These are phyloP conservation scores for Falciphora oryzae DNA, from an alignment of 2,329 filamentous ascomycete genomes.

Conservation along the genomic window DNA sequence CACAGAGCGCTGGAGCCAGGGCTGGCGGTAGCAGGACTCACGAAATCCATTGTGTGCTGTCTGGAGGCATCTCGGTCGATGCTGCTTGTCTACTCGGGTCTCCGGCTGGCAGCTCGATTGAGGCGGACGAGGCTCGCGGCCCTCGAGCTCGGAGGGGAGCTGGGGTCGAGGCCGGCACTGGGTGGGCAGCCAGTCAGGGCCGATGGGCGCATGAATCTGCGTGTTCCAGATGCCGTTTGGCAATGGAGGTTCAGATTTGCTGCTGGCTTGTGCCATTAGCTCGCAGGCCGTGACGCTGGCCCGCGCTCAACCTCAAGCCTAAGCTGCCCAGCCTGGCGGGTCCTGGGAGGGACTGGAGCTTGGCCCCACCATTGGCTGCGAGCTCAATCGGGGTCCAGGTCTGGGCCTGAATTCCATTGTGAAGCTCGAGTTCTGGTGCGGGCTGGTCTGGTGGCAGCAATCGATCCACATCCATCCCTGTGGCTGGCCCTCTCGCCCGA, in stretches of 20 bases:
- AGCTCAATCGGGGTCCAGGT: not conserved
- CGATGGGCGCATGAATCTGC: conserved; percentile 9
- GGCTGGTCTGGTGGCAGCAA: too few species aligned
- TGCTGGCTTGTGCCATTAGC: not conserved
- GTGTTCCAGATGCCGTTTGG: conserved; percentile 6
- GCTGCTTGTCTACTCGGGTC: not conserved
- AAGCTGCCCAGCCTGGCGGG: too few species aligned
- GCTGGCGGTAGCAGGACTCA: not conserved
- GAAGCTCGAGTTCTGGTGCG: too few species aligned
- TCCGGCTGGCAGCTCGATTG: not conserved
- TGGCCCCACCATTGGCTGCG: not conserved
- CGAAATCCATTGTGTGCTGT: conserved; percentile 9
- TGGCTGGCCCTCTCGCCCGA: too few species aligned
- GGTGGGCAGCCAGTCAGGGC: not conserved
- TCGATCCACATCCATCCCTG: too few species aligned
- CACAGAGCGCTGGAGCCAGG: not conserved
- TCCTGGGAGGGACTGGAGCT: not conserved
- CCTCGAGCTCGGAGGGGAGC: not conserved
- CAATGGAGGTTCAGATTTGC: not conserved
- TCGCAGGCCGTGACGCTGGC: too few species aligned
- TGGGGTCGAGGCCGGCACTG: not conserved
- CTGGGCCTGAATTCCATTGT: not conserved
- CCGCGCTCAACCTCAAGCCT: too few species aligned
- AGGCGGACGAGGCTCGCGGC: not conserved
- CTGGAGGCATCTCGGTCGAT: conserved; percentile 9